A percentile compares a stretch with the other conserved stretches of the same genome.
These are phyloP conservation scores for Candida tibetensis DNA, from an alignment of 805 yeast species.

Conservation along the genomic window DNA sequence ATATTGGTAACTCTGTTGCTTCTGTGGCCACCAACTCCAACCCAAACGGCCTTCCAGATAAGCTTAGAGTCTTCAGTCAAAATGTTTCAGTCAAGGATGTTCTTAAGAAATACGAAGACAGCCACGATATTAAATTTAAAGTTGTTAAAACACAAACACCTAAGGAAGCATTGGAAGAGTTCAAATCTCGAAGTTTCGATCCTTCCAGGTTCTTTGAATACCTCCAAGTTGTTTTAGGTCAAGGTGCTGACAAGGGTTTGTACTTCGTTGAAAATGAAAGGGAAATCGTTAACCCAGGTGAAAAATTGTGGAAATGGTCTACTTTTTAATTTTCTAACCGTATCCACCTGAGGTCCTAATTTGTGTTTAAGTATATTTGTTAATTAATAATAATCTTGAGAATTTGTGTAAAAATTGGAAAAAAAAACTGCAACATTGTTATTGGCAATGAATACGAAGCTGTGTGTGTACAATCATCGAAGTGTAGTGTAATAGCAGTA, in stretches of 20 bases:
- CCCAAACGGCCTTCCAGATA: slow-evolving; percentile 41
- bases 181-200: slow-evolving; percentile 27
- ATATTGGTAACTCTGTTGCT: slow-evolving; percentile 17
- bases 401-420: no score
- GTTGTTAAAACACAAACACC: slow-evolving; percentile 12
- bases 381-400: no score
- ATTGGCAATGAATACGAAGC: no score
- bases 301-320: slow-evolving; percentile 44
- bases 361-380: no score
- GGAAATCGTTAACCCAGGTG: slow-evolving; percentile 47
- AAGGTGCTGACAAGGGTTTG: slow-evolving; percentile 42
- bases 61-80: slow-evolving; percentile 42
- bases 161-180: slow-evolving; percentile 30
- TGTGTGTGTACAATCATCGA: no score
- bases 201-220: slow-evolving; percentile 35
- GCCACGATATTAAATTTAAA: slow-evolving; percentile 26
- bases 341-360: no score
- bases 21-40: slow-evolving; percentile 20
- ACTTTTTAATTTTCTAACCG: slow-evolving; percentile 25
- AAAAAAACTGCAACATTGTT: no score
- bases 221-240: slow-evolving; percentile 27
- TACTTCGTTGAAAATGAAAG: slow-evolving; percentile 30
- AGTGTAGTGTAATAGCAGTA: no score
- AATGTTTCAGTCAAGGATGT: slow-evolving; percentile 38
- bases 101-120: slow-evolving; percentile 38